phyloP scores from a whole-genome alignment of 1,284 basidiomycete genomes.

The Sporisorium sorghi region DNA sequence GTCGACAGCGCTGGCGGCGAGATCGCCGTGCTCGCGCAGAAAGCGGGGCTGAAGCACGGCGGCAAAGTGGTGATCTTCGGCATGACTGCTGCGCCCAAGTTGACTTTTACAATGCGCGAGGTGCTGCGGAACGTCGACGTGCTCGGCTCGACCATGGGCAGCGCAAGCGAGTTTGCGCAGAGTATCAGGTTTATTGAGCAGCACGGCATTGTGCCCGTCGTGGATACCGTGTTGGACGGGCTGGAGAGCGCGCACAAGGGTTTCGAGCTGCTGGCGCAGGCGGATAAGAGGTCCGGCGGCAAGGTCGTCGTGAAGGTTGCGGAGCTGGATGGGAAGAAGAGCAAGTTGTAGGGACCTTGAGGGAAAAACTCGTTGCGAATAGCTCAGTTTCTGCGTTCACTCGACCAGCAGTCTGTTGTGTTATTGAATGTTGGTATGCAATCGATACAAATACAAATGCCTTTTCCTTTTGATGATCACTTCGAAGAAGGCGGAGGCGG shows the following conservation, averaged over 20 bases:
- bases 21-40: conserved; percentile 75
- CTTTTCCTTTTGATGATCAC: conserved; percentile 3
- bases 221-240: conserved; percentile 80
- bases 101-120: conserved; percentile 81
- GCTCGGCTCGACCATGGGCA: conserved; percentile 83
- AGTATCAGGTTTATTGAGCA: conserved; percentile 79
- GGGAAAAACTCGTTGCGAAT: background rate
- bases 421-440: background rate
- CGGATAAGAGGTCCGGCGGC: conserved; percentile 62
- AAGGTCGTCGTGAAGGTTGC: conserved; percentile 60
- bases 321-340: conserved; percentile 10
- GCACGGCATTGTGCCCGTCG: conserved; percentile 78
- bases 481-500: conserved; percentile 16
- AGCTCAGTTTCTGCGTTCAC: background rate
- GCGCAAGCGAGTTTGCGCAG: conserved; percentile 78
- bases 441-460: conserved; percentile 27
- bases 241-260: conserved; percentile 78
- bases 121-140: conserved; percentile 82
- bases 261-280: conserved; percentile 72
- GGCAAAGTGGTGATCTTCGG: conserved; percentile 76
- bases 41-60: conserved; percentile 76
- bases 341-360: conserved; percentile 31
- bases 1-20: conserved; percentile 85
- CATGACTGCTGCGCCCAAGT: conserved; percentile 76
- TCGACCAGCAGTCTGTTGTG: background rate